phyloP scores from a whole-genome alignment of 2,329 filamentous ascomycete species.

The Amesomyces nigricolor region DNA sequence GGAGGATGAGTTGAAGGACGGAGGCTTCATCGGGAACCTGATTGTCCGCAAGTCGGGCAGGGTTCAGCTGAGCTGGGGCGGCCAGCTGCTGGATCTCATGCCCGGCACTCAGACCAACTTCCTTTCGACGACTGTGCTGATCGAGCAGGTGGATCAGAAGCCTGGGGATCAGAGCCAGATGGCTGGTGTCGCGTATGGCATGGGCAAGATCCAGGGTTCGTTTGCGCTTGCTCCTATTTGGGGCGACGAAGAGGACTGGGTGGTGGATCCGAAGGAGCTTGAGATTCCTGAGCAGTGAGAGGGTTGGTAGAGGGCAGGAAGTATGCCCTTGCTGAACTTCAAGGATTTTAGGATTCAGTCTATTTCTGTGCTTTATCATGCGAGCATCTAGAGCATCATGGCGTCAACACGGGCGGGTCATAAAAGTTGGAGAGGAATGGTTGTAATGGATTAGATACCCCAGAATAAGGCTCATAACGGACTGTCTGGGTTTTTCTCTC shows the following conservation, averaged over 20 bases:
- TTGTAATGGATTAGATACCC: conserved; percentile 13
- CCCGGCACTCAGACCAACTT: conserved; percentile 48
- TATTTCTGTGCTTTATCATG: no score
- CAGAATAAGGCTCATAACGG: background rate
- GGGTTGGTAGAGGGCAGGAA: background rate
- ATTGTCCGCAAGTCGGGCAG: conserved; percentile 57
- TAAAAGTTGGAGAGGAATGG: background rate
- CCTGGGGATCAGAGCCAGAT: conserved; percentile 35
- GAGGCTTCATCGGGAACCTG: conserved; percentile 56
- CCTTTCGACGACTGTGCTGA: conserved; percentile 53
- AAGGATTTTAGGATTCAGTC: no score
- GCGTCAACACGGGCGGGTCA: background rate
- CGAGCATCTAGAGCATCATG: background rate
- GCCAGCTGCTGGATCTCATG: conserved; percentile 49
- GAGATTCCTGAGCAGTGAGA: conserved; percentile 21
- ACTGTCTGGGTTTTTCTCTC: background rate
- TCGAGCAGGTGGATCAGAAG: conserved; percentile 53
- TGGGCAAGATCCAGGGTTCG: conserved; percentile 59
- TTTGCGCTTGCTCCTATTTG: conserved; percentile 56
- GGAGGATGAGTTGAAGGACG: conserved; percentile 37
- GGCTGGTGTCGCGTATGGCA: conserved; percentile 50
- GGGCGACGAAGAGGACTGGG: conserved; percentile 54
- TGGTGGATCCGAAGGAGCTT: conserved; percentile 36
- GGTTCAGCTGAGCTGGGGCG: conserved; percentile 59
- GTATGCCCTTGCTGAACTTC: background rate